Conservation (phyloP, 225 moss, liverwort and hornwort genomes). For the Pleurozium schreberi region DNA sequence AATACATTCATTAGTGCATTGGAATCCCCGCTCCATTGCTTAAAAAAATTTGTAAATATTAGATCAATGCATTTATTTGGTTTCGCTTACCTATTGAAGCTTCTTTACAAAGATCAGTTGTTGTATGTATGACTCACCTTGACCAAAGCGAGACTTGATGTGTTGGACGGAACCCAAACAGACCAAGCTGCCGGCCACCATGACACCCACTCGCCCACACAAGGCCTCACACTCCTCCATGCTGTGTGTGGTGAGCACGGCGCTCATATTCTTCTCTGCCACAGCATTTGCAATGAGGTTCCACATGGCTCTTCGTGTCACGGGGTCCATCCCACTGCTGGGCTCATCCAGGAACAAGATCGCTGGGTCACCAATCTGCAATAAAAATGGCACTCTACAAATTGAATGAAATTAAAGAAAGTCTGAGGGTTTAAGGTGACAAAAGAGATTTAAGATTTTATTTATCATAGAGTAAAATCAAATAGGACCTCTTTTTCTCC, state of each 20-base stretch:
- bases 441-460: neutral
- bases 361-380: conserved; percentile 87
- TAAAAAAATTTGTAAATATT: neutral
- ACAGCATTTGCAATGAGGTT: conserved; percentile 66
- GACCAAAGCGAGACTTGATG: conserved; percentile 88
- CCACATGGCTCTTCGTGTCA: conserved; percentile 89
- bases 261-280: conserved; percentile 48
- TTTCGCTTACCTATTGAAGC: neutral
- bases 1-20: neutral
- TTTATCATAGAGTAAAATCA: neutral
- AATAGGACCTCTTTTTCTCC: neutral
- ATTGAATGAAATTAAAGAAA: too few relatives aligned
- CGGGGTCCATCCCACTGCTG: conserved; percentile 94
- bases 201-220: conserved; percentile 86
- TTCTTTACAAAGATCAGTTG: neutral
- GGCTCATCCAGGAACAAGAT: conserved; percentile 87
- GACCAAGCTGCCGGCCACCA: conserved; percentile 69
- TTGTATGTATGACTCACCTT: conserved; percentile 21
- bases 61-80: neutral
- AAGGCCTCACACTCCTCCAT: conserved; percentile 97
- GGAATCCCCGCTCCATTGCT: neutral
- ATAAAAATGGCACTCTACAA: neutral
- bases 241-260: conserved; percentile 90
- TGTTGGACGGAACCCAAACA: conserved; percentile 88
- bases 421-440: neutral